These are phyloP conservation scores for Claviceps monticola DNA, from an alignment of 2,329 filamentous ascomycete genomes.

Conservation along the genomic window DNA sequence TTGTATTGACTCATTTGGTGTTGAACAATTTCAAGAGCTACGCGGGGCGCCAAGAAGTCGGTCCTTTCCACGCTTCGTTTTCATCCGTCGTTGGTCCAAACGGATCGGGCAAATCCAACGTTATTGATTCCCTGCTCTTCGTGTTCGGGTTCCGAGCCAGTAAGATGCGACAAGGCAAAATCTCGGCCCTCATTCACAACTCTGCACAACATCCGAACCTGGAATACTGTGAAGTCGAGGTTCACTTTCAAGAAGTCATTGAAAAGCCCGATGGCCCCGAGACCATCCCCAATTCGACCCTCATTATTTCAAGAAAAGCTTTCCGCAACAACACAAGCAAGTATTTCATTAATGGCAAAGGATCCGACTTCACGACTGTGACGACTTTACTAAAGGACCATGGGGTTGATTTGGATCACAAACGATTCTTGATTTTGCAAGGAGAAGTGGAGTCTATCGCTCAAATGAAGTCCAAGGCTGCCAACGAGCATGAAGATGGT, in stretches of 20 bases:
- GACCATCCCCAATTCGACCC: conserved; percentile 67
- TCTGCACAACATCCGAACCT: conserved; percentile 76
- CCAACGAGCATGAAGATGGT: conserved; percentile 89
- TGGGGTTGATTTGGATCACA: conserved; percentile 93
- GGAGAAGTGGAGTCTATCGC: conserved; percentile 98
- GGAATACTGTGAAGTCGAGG: conserved; percentile 86
- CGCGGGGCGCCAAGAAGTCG: conserved; percentile 85
- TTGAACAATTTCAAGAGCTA: conserved; percentile 99
- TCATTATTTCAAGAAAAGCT: conserved; percentile 79
- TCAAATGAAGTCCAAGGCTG: conserved; percentile 97
- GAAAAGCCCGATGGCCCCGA: conserved; percentile 66
- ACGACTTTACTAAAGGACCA: conserved; percentile 75
- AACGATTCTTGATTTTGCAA: conserved; percentile 92
- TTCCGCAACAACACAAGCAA: conserved; percentile 98
- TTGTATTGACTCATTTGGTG: conserved; percentile 84
- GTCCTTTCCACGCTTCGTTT: conserved; percentile 92
- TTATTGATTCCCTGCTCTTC: conserved; percentile 93
- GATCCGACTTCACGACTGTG: conserved; percentile 84
- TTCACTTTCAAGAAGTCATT: conserved; percentile 91
- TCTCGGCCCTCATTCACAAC: conserved; percentile 95
- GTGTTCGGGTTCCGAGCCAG: conserved; percentile 98
- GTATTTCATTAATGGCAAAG: conserved; percentile 87
- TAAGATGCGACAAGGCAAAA: conserved; percentile 98
- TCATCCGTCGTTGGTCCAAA: conserved; percentile 97
- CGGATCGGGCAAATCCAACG: conserved; percentile 95